phyloP scores from a whole-genome alignment of 2,329 filamentous ascomycete species.

The Helminthosporium solani region DNA sequence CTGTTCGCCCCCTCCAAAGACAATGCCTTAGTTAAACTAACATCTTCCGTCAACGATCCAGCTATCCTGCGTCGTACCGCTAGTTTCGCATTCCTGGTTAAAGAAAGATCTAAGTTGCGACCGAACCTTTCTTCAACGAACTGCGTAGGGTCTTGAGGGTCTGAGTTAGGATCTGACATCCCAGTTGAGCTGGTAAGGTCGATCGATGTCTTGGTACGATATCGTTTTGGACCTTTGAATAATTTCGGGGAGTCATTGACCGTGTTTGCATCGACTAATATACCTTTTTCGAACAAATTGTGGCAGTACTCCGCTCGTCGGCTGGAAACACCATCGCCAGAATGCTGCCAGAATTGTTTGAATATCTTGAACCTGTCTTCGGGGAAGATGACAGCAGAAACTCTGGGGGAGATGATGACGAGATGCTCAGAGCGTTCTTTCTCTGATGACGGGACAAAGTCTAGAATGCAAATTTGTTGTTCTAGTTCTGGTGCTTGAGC shows the following conservation, averaged over 20 bases:
- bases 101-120: slow-evolving; percentile 77
- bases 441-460: slow-evolving; percentile 63
- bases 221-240: slow-evolving; percentile 74
- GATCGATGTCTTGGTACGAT: slow-evolving; percentile 64
- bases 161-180: slow-evolving; percentile 30
- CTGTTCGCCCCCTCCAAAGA: slow-evolving; percentile 48
- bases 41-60: slow-evolving; percentile 73
- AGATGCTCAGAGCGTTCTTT: slow-evolving; percentile 51
- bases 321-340: slow-evolving; percentile 88
- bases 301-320: slow-evolving; percentile 89
- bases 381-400: slow-evolving; percentile 66
- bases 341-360: slow-evolving; percentile 98
- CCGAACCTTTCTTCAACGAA: slow-evolving; percentile 96
- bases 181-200: slow-evolving; percentile 38
- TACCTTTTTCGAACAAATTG: slow-evolving; percentile 67
- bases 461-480: slow-evolving; percentile 56
- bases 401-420: slow-evolving; percentile 46
- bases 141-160: slow-evolving; percentile 66
- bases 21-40: slow-evolving; percentile 63
- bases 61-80: slow-evolving; percentile 87
- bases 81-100: slow-evolving; percentile 78
- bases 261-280: slow-evolving; percentile 56
- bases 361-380: slow-evolving; percentile 67
- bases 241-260: slow-evolving; percentile 42
- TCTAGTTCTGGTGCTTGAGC: slow-evolving; percentile 57